Evolutionary conservation across 441 rosid species (phyloP), one percentile per base, ranked within the genome.

Genomic region (Daphne laureola): DNA sequence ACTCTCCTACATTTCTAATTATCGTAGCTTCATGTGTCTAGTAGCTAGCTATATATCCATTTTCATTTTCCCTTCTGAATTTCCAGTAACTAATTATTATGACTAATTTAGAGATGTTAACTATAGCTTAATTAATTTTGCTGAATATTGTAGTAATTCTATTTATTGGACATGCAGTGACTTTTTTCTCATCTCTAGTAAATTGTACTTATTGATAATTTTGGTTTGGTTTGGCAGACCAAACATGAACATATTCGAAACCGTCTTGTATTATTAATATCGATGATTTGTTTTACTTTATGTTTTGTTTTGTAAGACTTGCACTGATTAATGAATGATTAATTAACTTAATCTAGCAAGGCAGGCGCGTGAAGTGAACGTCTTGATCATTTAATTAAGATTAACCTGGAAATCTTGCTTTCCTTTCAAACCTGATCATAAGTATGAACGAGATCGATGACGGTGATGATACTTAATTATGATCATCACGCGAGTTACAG

Each of bases 251-350:
- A 55, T 59, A 67, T n/a, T n/a, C 65, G 26, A 14, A 59, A 62
- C 48, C 4, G n/a, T 16, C n/a, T 43, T 49, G 31, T 46, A 45
- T 21, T 17, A 8, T 38, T 44, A n/a, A 43, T 27, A 41, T 54
- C 41, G 38, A 57, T n/a, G 47, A 54, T 49, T 54, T 66, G 59
- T 50, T 49, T 67, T 67, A 26, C 35, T 27, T n/a, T n/a, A n/a
- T n/a, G n/a, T n/a, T n/a, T n/a, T n/a, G n/a, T 64, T 74, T 78
- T 70, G 70, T 65, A 63, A 70, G 76, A 17, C 53, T 73, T 42
- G 35, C 35, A 27, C 35, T n/a, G 35, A 27, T 31, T 31, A 31
- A 31, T 31, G 11, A 7, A 31, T 31, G 38, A 31, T 31, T 9
- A 31, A 31, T 31, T 5, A 9, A 31, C 7, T 31, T 31, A 5